Conservation (phyloP, 2,329 filamentous ascomycete genomes). For the Cladophialophora psammophila region DNA sequence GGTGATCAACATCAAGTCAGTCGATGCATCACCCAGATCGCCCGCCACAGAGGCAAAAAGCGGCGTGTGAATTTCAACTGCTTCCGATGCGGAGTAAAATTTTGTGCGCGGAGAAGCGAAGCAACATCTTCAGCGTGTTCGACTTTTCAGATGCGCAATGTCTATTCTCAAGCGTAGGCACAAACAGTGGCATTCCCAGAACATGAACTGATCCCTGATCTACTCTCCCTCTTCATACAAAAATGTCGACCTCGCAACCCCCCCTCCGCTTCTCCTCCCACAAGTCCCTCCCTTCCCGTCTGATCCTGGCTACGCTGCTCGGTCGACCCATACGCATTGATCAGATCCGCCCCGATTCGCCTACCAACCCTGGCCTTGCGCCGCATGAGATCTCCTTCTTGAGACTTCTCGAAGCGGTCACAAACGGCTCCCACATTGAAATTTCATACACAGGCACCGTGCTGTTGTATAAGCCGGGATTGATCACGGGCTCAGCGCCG, state of each 20-base stretch:
- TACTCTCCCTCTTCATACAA: neutral
- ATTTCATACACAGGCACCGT: conserved; percentile 97
- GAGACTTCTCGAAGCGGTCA: conserved; percentile 90
- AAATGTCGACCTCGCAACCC: conserved; percentile 54
- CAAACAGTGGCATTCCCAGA: conserved; percentile 5
- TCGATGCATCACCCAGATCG: neutral
- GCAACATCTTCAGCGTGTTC: neutral
- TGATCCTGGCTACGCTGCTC: conserved; percentile 89
- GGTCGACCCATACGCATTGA: conserved; percentile 90
- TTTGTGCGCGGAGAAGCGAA: conserved; percentile 21
- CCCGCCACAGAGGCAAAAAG: neutral
- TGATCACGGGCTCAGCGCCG: conserved; percentile 84
- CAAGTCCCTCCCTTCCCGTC: conserved; percentile 79
- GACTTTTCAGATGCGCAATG: neutral
- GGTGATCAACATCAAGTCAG: neutral
- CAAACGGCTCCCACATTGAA: conserved; percentile 93
- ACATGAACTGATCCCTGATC: neutral
- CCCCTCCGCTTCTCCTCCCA: conserved; percentile 82
- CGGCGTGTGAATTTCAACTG: neutral
- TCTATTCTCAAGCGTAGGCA: neutral
- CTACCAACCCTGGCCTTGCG: conserved; percentile 85
- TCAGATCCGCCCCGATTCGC: conserved; percentile 86
- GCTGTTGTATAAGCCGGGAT: conserved; percentile 86
- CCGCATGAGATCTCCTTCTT: conserved; percentile 95
- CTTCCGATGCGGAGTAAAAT: conserved; percentile 23